phyloP scores from a whole-genome alignment of 148 eudicot species.

The Heliamphora exappendiculata region DNA sequence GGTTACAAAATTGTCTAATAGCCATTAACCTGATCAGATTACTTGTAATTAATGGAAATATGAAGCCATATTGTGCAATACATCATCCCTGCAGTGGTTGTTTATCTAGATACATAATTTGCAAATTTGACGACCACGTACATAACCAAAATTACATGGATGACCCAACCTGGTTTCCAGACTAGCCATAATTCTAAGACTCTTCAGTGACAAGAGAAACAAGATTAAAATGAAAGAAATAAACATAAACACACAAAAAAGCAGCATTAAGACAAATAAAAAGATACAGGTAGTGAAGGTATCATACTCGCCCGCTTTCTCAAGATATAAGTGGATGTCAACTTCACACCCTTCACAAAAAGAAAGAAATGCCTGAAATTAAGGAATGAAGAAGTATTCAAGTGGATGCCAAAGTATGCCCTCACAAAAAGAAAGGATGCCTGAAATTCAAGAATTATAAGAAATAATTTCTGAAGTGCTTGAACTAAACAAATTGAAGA shows the following conservation, averaged over 20 bases:
- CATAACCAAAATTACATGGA: neutral
- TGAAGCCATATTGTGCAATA: neutral
- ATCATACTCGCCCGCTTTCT: conserved; percentile 98
- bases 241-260: neutral
- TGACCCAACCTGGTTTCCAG: neutral
- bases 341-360: conserved; percentile 94
- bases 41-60: neutral
- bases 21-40: neutral
- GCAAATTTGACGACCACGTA: neutral
- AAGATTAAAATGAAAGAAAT: neutral
- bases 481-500: neutral
- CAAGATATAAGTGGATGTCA: conserved; percentile 77
- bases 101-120: neutral
- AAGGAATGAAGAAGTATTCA: neutral
- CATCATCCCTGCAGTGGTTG: neutral
- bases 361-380: conserved; percentile 84
- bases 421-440: neutral
- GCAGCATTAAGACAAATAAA: neutral
- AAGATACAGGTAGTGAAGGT: conserved; percentile 4
- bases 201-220: neutral
- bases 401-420: neutral
- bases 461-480: neutral
- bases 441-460: neutral
- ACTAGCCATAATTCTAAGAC: neutral
- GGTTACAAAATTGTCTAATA: neutral